Evolutionary conservation across 345 rosid species (phyloP).

Genomic region (Mangifera indica): DNA sequence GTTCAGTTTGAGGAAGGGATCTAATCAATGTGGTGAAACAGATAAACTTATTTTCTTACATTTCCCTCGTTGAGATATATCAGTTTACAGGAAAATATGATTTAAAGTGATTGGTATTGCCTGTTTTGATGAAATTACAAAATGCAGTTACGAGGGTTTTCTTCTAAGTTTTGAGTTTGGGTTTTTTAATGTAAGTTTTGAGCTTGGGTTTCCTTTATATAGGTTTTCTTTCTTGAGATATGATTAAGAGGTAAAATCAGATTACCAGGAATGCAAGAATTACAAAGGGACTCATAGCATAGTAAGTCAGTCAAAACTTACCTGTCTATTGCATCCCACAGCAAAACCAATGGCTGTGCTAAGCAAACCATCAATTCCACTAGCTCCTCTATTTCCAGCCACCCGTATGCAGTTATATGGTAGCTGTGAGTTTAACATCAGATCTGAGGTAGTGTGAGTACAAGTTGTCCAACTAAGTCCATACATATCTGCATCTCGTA

Average conservation of each 20-base stretch:
- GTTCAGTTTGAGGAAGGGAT: background rate
- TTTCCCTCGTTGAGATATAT: slow-evolving; percentile 22
- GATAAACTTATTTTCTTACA: slow-evolving; percentile 26
- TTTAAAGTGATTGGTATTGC: slow-evolving; percentile 33
- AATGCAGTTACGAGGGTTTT: slow-evolving; percentile 36
- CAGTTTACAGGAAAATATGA: slow-evolving; percentile 28
- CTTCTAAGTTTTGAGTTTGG: slow-evolving; percentile 35
- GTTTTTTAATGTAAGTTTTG: slow-evolving; percentile 32
- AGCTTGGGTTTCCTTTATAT: slow-evolving; percentile 29
- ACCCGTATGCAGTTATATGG: slow-evolving; percentile 62
- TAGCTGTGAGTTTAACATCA: slow-evolving; percentile 43
- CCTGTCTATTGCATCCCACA: slow-evolving; percentile 77
- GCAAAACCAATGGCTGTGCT: slow-evolving; percentile 94
- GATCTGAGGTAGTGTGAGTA: slow-evolving; percentile 30
- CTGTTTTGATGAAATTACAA: slow-evolving; percentile 33
- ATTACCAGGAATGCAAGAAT: slow-evolving; percentile 31
- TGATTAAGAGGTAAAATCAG: slow-evolving; percentile 47
- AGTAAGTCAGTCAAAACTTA: slow-evolving; percentile 28
- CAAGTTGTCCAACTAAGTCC: slow-evolving; percentile 47
- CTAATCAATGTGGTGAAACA: slow-evolving; percentile 12
- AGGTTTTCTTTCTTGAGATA: slow-evolving; percentile 37
- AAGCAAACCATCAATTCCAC: slow-evolving; percentile 97
- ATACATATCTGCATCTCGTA: slow-evolving; percentile 92
- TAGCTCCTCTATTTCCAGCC: slow-evolving; percentile 96
- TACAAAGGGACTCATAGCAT: slow-evolving; percentile 10